These are phyloP conservation scores for Phlegmacium glaucopus DNA, from an alignment of 768 basidiomycete genomes.

Conservation along the genomic window DNA sequence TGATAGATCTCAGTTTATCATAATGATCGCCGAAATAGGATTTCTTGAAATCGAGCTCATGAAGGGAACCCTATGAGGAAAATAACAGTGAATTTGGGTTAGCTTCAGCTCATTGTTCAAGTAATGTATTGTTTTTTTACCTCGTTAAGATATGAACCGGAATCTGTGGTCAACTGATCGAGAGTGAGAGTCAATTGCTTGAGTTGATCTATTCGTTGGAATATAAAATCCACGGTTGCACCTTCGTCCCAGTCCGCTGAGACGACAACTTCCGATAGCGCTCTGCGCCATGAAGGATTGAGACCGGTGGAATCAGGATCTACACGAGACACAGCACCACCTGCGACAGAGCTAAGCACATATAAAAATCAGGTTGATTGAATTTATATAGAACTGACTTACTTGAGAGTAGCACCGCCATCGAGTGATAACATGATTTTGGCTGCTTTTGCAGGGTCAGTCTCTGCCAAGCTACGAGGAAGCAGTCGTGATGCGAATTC, in stretches of 20 bases:
- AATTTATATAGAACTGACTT: too few species aligned
- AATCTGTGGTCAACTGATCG: constrained; percentile 25
- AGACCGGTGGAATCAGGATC: constrained; percentile 37
- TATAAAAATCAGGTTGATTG: background rate
- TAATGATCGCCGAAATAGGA: constrained; percentile 49
- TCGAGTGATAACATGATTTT: constrained; percentile 19
- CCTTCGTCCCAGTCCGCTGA: constrained; percentile 27
- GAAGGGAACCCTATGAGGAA: constrained; percentile 36
- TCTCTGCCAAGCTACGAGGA: constrained; percentile 22
- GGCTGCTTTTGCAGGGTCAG: constrained; percentile 22
- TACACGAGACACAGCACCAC: constrained; percentile 38
- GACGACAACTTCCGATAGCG: constrained; percentile 28
- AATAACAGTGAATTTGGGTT: background rate
- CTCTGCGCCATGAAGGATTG: constrained; percentile 46
- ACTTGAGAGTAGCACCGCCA: constrained; percentile 19
- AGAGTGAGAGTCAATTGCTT: constrained; percentile 19
- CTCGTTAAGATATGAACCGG: constrained; percentile 50
- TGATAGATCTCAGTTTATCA: constrained; percentile 35
- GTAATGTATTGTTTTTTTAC: constrained; percentile 29
- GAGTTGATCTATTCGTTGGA: constrained; percentile 13
- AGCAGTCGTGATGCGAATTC: constrained; percentile 34
- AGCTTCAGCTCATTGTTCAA: background rate
- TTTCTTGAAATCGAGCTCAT: constrained; percentile 37
- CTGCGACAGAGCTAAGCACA: constrained; percentile 34
- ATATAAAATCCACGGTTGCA: constrained; percentile 17